These are phyloP conservation scores for Arabidopsis suecica DNA, from an alignment of 345 rosid species.

Conservation along the genomic window DNA sequence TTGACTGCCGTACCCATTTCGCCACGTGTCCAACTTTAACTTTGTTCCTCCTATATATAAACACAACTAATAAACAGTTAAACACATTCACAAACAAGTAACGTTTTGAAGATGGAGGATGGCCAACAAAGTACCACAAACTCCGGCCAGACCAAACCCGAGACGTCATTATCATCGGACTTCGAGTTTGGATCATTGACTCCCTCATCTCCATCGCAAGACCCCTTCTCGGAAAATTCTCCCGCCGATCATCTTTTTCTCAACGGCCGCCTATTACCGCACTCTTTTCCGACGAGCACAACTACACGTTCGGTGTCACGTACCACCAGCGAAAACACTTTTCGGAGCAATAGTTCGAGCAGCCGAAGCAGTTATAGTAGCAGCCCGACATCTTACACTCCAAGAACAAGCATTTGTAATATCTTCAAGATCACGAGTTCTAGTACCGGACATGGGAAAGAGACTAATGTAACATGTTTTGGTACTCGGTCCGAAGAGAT, in stretches of 20 bases:
- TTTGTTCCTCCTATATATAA: conserved; percentile 33
- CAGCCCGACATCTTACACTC: conserved; percentile 51
- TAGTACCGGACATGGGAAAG: conserved; percentile 5
- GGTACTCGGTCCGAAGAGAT: conserved; percentile 26
- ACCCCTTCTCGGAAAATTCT: conserved; percentile 54
- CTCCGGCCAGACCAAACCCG: conserved; percentile 32
- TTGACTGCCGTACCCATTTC: conserved; percentile 33
- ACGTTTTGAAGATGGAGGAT: conserved; percentile 30
- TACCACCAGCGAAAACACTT: conserved; percentile 64
- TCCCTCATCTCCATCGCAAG: conserved; percentile 61
- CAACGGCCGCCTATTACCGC: conserved; percentile 84
- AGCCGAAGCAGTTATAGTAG: conserved; percentile 75
- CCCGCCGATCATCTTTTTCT: conserved; percentile 87
- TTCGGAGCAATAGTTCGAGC: conserved; percentile 68
- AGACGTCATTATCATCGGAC: conserved; percentile 46
- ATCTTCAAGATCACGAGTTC: conserved; percentile 33
- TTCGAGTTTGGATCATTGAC: conserved; percentile 74
- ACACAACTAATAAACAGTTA: conserved; percentile 16
- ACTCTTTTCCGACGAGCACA: conserved; percentile 55
- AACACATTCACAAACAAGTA: conserved; percentile 21
- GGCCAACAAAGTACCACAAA: conserved; percentile 47
- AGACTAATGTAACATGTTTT: conserved; percentile 35
- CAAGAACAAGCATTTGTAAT: conserved; percentile 63
- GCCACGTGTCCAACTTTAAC: conserved; percentile 38
- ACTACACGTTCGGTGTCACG: conserved; percentile 50